These are phyloP conservation scores for Rhodotorula toruloides DNA, from an alignment of 768 basidiomycete genomes.

Conservation along the genomic window DNA sequence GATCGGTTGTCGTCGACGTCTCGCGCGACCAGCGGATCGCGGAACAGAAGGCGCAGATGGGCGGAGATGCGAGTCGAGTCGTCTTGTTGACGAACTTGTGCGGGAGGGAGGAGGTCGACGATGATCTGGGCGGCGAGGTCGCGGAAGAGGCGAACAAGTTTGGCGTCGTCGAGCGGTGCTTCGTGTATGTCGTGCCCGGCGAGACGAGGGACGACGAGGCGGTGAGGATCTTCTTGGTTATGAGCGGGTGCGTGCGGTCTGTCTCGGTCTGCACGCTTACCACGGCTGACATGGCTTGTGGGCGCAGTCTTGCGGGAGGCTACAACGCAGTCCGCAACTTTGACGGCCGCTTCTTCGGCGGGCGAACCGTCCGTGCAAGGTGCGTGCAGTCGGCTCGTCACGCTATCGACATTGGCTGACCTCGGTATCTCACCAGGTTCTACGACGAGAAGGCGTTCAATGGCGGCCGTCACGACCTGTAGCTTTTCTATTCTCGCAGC, in stretches of 20 bases:
- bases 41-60: constrained; percentile 62
- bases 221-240: constrained; percentile 75
- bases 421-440: neutral
- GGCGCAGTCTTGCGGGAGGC: constrained; percentile 68
- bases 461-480: constrained; percentile 14
- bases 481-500: neutral
- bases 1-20: constrained; percentile 24
- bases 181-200: constrained; percentile 65
- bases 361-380: constrained; percentile 70
- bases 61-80: constrained; percentile 81
- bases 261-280: constrained; percentile 45
- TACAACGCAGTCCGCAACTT: constrained; percentile 93
- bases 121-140: constrained; percentile 72
- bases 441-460: constrained; percentile 31
- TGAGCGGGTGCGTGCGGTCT: constrained; percentile 51
- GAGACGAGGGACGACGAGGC: constrained; percentile 62
- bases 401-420: neutral
- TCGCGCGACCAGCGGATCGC: constrained; percentile 1
- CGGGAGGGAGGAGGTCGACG: constrained; percentile 70
- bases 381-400: constrained; percentile 49
- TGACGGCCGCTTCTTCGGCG: constrained; percentile 88
- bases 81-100: constrained; percentile 89
- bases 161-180: constrained; percentile 86
- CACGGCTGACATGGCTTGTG: neutral
- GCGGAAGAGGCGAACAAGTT: constrained; percentile 90